These are phyloP conservation scores for Penicillium thymicola DNA, from an alignment of 2,329 filamentous ascomycete species.

Conservation along the genomic window DNA sequence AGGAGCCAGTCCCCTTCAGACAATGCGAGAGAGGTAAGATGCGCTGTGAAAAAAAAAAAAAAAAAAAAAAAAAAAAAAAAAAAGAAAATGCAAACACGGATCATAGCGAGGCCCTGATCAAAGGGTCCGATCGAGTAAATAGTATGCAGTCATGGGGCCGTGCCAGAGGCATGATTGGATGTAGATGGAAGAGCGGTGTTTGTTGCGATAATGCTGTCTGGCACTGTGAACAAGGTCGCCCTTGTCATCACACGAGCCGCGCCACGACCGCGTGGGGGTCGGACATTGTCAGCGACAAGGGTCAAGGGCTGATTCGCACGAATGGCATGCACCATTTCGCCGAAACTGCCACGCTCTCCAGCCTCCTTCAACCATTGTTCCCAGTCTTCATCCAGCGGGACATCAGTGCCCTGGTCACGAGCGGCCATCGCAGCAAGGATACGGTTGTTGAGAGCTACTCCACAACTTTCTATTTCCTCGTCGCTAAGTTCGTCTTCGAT, in stretches of 20 bases:
- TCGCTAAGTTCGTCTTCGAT: slow-evolving; percentile 45
- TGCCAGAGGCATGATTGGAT: slow-evolving; percentile 24
- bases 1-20: slow-evolving; percentile 19
- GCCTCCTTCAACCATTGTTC: slow-evolving; percentile 59
- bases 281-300: slow-evolving; percentile 25
- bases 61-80: slow-evolving; percentile 5
- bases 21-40: slow-evolving; percentile 7
- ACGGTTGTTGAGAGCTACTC: slow-evolving; percentile 51
- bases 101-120: slow-evolving; percentile 1
- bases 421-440: slow-evolving; percentile 53
- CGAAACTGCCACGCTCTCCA: slow-evolving; percentile 48
- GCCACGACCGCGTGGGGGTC: slow-evolving; percentile 16
- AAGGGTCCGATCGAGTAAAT: not conserved
- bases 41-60: slow-evolving; percentile 6
- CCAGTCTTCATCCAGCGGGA: slow-evolving; percentile 48
- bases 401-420: slow-evolving; percentile 48
- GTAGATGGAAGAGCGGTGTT: slow-evolving; percentile 21
- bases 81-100: slow-evolving; percentile 12
- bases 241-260: slow-evolving; percentile 17
- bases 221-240: slow-evolving; percentile 19
- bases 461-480: slow-evolving; percentile 50
- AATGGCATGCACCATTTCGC: slow-evolving; percentile 42
- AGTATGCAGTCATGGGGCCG: slow-evolving; percentile 23
- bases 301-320: slow-evolving; percentile 35
- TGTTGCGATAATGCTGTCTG: slow-evolving; percentile 21